Evolutionary conservation across 345 rosid genomes (phyloP).

Genomic region (Aethionema arabicum): DNA sequence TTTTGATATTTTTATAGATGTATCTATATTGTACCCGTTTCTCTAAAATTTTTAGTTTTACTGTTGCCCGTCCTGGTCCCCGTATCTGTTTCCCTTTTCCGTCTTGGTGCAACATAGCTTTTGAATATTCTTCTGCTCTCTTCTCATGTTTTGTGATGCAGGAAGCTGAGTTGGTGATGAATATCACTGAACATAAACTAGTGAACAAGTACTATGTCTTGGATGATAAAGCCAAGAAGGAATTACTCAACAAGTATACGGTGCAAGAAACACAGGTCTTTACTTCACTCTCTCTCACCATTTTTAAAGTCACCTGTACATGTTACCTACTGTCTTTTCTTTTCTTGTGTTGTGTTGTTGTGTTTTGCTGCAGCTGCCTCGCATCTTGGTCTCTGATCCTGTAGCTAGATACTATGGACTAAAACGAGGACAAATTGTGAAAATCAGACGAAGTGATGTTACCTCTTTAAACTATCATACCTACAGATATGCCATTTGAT

Average conservation of each 20-base stretch:
- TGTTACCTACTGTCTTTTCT: not conserved
- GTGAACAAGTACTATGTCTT: conserved; percentile 53
- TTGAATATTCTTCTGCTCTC: no score
- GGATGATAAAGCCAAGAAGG: conserved; percentile 51
- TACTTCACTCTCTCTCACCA: not conserved
- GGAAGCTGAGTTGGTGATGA: conserved; percentile 54
- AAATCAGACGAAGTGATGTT: conserved; percentile 43
- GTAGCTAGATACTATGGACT: conserved; percentile 49
- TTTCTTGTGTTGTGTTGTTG: not conserved
- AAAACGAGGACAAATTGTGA: conserved; percentile 48
- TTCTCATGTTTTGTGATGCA: conserved; percentile 21
- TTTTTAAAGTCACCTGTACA: no score
- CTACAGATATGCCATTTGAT: conserved; percentile 46
- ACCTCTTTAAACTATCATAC: conserved; percentile 46
- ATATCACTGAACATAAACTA: conserved; percentile 52
- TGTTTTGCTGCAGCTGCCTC: conserved; percentile 38
- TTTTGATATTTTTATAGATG: no score
- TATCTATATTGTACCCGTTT: no score
- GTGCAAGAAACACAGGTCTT: conserved; percentile 56
- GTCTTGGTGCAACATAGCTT: no score
- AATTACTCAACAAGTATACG: conserved; percentile 44
- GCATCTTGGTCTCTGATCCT: conserved; percentile 45
- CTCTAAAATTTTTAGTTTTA: no score
- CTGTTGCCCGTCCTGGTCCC: no score
- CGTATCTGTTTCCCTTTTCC: no score